Base-by-base conservation (phyloP, 2,329 filamentous ascomycete genomes). In the Boeremia lycopersici region DNA sequence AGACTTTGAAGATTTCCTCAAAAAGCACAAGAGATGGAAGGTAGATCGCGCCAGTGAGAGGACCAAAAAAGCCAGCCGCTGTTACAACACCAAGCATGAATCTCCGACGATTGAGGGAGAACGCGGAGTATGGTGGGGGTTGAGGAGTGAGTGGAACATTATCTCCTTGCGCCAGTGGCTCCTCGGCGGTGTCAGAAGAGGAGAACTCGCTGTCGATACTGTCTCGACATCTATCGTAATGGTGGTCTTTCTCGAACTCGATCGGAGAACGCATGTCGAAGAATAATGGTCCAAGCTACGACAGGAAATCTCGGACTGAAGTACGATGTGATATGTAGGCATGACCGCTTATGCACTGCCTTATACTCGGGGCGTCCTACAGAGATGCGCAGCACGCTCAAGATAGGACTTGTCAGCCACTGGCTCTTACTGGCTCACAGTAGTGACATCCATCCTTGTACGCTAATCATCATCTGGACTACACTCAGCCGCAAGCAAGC, bases 41-140 rank as follows among this genome's bases (percentile, higher is more conserved):
- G 60, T 80, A 80, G 29, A 80, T 74, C n/a, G 72, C 74, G 28
- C 77, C 78, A n/a, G 74, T 74, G 15, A 80, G 54, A 8, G 78
- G 78, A 0, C 74, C 78, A 36, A 79, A 73, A 62, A 78, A 76
- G 3, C 76, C 78, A 1, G 76, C 77, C 5, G 71, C 60, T 2
- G 76, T 78, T 41, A 78, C 74, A 23, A 78, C 61, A 19, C 52
- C 58, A 6, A 80, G 64, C 30, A 79, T 74, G 45, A 79, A 73
- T 13, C 68, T 67, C 47, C 70, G 69, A 6, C 73, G 69, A 34
- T 68, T 66, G 9, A 68, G 59, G 0, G 74, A 67, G 42, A 78
- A 76, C 0, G 74, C 76, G 5, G 76, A 74, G 56, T 79, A 80
- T 34, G 61, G 65, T 10, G 57, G 57, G 52, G 55, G 45, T 42